A percentile compares a stretch with the other conserved stretches of the same genome.
Conservation (phyloP, 441 rosid genomes). For the Adansonia grandidieri region DNA sequence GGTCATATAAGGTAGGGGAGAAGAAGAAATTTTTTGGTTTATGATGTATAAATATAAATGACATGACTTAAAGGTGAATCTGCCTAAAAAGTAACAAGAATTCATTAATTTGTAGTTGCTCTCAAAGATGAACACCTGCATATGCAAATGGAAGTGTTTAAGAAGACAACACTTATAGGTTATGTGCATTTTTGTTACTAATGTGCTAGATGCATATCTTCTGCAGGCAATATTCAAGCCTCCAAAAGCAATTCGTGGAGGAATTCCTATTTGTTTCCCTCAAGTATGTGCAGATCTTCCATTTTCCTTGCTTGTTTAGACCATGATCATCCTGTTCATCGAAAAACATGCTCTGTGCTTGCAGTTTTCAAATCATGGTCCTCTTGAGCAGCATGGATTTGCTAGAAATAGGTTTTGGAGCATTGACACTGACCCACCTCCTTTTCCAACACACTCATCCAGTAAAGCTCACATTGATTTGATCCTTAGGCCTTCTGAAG, state of each 20-base stretch:
- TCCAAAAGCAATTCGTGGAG: constrained; percentile 82
- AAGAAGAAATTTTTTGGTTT: neutral
- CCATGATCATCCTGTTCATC: constrained; percentile 23
- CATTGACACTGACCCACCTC: constrained; percentile 72
- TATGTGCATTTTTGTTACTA: constrained; percentile 20
- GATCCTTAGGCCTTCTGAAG: constrained; percentile 78
- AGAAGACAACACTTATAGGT: neutral
- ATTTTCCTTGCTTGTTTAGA: constrained; percentile 29
- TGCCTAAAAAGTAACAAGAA: constrained; percentile 8
- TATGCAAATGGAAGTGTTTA: neutral
- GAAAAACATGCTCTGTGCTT: constrained; percentile 23
- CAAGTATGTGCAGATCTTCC: constrained; percentile 48
- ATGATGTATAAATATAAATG: constrained; percentile 1
- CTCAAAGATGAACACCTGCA: neutral
- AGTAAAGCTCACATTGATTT: constrained; percentile 67
- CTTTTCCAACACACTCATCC: constrained; percentile 59
- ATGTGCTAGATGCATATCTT: constrained; percentile 21
- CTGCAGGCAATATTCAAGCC: constrained; percentile 69
- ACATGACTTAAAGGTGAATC: neutral
- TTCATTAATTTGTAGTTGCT: neutral
- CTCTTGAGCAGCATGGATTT: constrained; percentile 87
- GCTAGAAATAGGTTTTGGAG: constrained; percentile 92
- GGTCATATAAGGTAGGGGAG: neutral
- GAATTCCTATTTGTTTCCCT: constrained; percentile 80
- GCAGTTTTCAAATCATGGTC: constrained; percentile 80